phyloP scores from a whole-genome alignment of 2,329 filamentous ascomycete genomes.

The Eutypa lata region DNA sequence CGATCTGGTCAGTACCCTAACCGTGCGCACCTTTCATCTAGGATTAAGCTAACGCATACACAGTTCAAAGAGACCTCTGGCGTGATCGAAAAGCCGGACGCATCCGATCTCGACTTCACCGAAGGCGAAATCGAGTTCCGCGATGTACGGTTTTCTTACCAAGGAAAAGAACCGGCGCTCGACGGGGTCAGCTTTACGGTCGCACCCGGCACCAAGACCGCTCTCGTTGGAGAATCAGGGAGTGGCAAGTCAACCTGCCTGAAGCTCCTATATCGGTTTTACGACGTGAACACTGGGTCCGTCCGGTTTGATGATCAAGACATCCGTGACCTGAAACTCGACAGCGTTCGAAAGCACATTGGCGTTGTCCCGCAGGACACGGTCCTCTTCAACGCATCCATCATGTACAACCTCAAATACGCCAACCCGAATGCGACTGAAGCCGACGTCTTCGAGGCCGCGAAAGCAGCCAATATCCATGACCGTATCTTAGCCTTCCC shows the following conservation, averaged over 20 bases:
- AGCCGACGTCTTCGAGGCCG: conserved; percentile 53
- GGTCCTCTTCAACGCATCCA: conserved; percentile 55
- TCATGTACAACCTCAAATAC: conserved; percentile 59
- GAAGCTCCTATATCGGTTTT: conserved; percentile 58
- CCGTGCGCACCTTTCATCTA: rapidly evolving
- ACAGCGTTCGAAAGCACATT: conserved; percentile 49
- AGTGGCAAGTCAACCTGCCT: conserved; percentile 56
- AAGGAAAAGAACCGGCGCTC: conserved; percentile 35
- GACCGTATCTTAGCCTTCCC: conserved; percentile 55
- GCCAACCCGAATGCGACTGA: conserved; percentile 52
- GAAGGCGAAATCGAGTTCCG: conserved; percentile 39
- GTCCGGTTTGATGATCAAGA: conserved; percentile 57
- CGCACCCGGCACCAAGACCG: conserved; percentile 41
- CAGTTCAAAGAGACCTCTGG: conserved; percentile 43
- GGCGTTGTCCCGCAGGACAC: conserved; percentile 56
- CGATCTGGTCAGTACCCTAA: conserved; percentile 36
- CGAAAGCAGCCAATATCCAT: conserved; percentile 54
- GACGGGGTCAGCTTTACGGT: conserved; percentile 40
- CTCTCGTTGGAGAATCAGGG: conserved; percentile 44
- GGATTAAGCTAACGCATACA: conserved; percentile 12
- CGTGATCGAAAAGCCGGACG: conserved; percentile 39
- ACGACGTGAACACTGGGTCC: conserved; percentile 51
- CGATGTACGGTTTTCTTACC: conserved; percentile 42
- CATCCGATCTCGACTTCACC: conserved; percentile 26
- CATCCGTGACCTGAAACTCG: conserved; percentile 40